Evolutionary conservation across 2,329 filamentous ascomycete species (phyloP).

Genomic region (Aureobasidium uvarum): DNA sequence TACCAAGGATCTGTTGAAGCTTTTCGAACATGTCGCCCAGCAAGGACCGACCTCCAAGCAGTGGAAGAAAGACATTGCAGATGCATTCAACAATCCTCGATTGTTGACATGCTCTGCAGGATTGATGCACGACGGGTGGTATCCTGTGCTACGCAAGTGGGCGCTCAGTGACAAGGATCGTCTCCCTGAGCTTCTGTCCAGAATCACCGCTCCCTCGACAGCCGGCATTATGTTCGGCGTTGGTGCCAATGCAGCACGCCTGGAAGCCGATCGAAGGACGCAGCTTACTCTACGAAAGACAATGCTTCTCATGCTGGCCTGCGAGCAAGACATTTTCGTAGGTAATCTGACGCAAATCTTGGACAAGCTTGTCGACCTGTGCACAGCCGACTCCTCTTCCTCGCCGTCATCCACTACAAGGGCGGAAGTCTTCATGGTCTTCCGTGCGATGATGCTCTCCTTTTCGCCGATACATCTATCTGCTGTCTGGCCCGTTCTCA

Average conservation of each 20-base stretch:
- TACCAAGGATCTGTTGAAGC: constrained; percentile 64
- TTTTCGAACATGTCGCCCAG: constrained; percentile 74
- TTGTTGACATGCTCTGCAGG: constrained; percentile 72
- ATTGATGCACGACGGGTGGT: constrained; percentile 72
- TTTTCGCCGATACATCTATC: constrained; percentile 77
- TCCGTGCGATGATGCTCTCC: constrained; percentile 77
- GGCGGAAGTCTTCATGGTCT: constrained; percentile 84
- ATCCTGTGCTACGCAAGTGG: constrained; percentile 82
- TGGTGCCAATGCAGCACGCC: constrained; percentile 83
- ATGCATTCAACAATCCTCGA: constrained; percentile 85
- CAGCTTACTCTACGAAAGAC: constrained; percentile 86
- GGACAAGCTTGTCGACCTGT: constrained; percentile 82
- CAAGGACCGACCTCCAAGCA: constrained; percentile 78
- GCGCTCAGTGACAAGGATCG: constrained; percentile 81
- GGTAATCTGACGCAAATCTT: constrained; percentile 69
- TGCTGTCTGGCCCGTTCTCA: constrained; percentile 85
- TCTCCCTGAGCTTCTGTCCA: constrained; percentile 73
- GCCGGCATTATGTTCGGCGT: constrained; percentile 99
- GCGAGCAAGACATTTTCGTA: constrained; percentile 75
- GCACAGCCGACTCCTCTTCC: constrained; percentile 78
- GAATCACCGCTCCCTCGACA: constrained; percentile 79
- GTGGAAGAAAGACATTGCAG: constrained; percentile 89
- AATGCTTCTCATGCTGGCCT: constrained; percentile 73
- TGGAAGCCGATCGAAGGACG: constrained; percentile 92
- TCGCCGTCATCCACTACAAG: constrained; percentile 89